Evolutionary conservation across 139 green algal genomes (phyloP).

Genomic region (Closterium sp.): DNA sequence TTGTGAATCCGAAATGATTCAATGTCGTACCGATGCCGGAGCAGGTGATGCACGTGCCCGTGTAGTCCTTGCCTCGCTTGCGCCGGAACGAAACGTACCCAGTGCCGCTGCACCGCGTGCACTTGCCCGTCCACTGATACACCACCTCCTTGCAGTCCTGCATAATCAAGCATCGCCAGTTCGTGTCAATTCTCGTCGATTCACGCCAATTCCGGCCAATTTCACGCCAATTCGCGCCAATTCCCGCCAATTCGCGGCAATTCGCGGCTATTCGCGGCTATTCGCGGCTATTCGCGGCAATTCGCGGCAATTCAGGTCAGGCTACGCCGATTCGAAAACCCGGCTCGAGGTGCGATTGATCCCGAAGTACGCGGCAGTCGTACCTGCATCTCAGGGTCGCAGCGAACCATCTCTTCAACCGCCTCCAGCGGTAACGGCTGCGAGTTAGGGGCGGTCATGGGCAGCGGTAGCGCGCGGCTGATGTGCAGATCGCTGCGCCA

Average conservation of each 20-base stretch:
- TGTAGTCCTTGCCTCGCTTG: conserved; percentile 27
- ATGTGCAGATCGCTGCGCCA: conserved; percentile 16
- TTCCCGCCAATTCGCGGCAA: too few relatives aligned
- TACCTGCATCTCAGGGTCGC: conserved; percentile 26
- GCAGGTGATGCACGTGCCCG: conserved; percentile 29
- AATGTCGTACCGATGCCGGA: conserved; percentile 29
- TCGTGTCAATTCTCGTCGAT: too few relatives aligned
- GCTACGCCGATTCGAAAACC: not conserved
- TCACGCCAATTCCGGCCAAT: too few relatives aligned
- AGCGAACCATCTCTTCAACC: conserved; percentile 21
- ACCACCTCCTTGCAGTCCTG: conserved; percentile 45
- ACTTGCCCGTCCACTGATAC: conserved; percentile 42
- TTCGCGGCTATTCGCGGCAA: too few relatives aligned
- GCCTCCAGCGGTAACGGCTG: conserved; percentile 11
- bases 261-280: too few relatives aligned
- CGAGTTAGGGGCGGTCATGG: conserved; percentile 31
- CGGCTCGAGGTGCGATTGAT: not conserved
- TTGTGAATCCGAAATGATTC: not conserved
- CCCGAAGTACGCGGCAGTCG: not conserved
- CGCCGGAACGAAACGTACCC: conserved; percentile 30
- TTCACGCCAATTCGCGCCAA: too few relatives aligned
- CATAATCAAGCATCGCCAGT: not conserved
- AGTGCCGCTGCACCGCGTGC: conserved; percentile 15
- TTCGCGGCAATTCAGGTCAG: too few relatives aligned
- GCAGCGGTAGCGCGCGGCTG: conserved; percentile 26